phyloP scores from a whole-genome alignment of 75 land plant species.

The Pinus tabuliformis region DNA sequence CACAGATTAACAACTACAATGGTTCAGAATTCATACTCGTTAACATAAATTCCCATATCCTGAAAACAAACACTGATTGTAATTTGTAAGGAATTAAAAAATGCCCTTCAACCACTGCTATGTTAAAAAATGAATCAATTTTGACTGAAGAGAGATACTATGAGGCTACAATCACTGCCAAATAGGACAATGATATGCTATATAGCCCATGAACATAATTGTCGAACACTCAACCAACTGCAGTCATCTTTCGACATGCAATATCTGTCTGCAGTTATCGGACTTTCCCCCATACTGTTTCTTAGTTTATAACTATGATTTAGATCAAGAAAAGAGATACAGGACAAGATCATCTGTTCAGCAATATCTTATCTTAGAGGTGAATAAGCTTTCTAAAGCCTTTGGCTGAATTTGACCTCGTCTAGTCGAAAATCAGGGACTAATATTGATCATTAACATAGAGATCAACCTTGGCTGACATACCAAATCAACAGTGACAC shows the following conservation, averaged over 20 bases:
- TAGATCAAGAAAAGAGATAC: constrained; percentile 1
- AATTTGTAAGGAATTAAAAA: neutral
- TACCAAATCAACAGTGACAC: too few species aligned
- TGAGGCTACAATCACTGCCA: neutral
- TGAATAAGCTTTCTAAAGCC: too few species aligned
- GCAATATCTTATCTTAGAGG: neutral
- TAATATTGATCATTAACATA: too few species aligned
- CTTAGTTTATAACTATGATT: neutral
- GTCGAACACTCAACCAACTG: neutral
- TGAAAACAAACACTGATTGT: neutral
- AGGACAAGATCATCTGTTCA: neutral
- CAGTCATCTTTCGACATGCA: neutral
- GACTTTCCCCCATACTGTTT: neutral
- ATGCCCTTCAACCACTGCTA: neutral
- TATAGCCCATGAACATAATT: neutral
- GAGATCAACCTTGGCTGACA: too few species aligned
- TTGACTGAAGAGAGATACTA: neutral
- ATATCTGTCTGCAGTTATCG: neutral
- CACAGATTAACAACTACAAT: neutral
- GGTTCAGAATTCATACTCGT: neutral
- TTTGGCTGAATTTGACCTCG: too few species aligned
- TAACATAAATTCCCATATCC: too few species aligned
- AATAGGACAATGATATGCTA: neutral
- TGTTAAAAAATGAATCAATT: neutral
- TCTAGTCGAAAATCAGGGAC: too few species aligned